Evolutionary conservation across 257 asterid species (phyloP).

Genomic region (Marsdenia floribunda): DNA sequence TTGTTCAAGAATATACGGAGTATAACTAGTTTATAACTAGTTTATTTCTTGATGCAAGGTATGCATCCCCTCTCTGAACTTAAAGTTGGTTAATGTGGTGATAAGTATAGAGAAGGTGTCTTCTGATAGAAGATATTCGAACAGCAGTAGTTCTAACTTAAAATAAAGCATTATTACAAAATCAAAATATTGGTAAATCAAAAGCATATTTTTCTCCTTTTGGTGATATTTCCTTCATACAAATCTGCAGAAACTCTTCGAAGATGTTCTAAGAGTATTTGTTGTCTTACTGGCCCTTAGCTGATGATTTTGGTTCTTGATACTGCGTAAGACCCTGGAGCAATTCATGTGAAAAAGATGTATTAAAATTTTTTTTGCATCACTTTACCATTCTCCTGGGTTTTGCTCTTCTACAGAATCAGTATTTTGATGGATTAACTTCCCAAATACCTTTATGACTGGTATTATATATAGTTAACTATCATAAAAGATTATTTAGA

Average conservation of each 20-base stretch:
- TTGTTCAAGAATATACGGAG: neutral
- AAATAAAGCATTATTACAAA: neutral
- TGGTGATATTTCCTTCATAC: neutral
- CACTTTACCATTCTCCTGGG: neutral
- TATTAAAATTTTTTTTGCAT: neutral
- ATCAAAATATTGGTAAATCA: neutral
- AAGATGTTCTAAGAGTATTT: neutral
- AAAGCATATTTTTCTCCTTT: neutral
- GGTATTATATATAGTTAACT: neutral
- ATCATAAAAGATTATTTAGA: neutral
- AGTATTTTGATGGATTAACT: constrained; percentile 2
- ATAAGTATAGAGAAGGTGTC: neutral
- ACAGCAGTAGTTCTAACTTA: neutral
- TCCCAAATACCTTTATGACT: neutral
- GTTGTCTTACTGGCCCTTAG: neutral
- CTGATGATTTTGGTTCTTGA: neutral
- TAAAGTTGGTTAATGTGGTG: neutral
- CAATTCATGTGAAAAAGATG: neutral
- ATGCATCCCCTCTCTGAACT: neutral
- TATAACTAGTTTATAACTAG: neutral
- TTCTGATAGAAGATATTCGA: neutral
- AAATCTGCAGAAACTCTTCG: neutral
- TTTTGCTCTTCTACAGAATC: neutral
- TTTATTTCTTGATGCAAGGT: neutral
- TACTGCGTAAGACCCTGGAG: neutral